These are phyloP conservation scores for Russula earlei DNA, from an alignment of 768 basidiomycete genomes.

Conservation along the genomic window DNA sequence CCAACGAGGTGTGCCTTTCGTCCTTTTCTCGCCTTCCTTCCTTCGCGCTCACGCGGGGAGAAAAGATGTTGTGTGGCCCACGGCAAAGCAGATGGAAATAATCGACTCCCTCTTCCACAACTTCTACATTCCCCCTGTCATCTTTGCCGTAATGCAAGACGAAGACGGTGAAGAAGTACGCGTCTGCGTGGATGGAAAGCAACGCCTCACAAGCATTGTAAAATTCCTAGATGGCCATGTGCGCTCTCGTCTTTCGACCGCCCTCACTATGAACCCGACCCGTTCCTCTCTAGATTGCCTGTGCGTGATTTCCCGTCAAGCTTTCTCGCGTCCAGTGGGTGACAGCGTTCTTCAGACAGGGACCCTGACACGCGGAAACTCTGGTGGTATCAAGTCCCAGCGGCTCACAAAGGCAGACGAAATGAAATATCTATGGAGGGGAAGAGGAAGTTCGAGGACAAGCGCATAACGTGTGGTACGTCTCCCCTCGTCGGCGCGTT, in stretches of 20 bases:
- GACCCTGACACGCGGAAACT: constrained; percentile 48
- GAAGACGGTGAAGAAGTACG: constrained; percentile 36
- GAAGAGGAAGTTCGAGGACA: constrained; percentile 43
- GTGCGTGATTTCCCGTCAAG: constrained; percentile 28
- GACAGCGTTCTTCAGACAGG: constrained; percentile 35
- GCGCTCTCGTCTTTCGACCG: neutral
- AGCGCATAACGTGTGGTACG: constrained; percentile 59
- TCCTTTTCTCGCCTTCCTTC: neutral
- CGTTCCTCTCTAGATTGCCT: constrained; percentile 38
- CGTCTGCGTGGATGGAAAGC: constrained; percentile 46
- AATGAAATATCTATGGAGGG: constrained; percentile 43
- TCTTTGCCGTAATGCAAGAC: constrained; percentile 34
- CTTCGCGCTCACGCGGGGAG: neutral
- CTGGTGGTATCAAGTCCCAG: constrained; percentile 52
- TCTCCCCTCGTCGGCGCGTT: neutral
- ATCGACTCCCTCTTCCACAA: constrained; percentile 46
- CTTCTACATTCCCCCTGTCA: constrained; percentile 43
- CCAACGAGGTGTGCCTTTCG: constrained; percentile 48
- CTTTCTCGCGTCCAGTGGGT: constrained; percentile 20
- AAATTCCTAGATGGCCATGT: constrained; percentile 38
- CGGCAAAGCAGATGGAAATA: constrained; percentile 49
- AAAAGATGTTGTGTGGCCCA: constrained; percentile 70
- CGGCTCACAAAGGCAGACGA: constrained; percentile 34
- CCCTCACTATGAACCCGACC: neutral
- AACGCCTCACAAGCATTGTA: constrained; percentile 39